Evolutionary conservation across 768 basidiomycete species (phyloP).

Genomic region (Punctularia strigosozonata): DNA sequence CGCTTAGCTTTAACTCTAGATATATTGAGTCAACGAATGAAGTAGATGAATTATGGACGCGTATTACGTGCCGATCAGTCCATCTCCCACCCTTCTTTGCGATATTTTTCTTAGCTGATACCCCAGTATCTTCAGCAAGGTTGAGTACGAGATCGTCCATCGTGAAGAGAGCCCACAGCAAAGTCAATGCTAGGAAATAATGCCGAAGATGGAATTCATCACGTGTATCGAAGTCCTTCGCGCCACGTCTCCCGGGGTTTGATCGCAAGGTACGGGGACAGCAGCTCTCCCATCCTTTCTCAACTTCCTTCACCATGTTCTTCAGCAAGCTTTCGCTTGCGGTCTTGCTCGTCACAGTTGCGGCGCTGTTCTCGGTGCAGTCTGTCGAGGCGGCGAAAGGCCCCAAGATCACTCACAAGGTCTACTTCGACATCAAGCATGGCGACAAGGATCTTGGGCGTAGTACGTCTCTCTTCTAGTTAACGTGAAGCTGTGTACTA

Average conservation of each 20-base stretch:
- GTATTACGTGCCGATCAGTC: slow-evolving; percentile 60
- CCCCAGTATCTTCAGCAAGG: slow-evolving; percentile 24
- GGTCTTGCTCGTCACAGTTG: slow-evolving; percentile 49
- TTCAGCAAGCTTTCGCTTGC: slow-evolving; percentile 52
- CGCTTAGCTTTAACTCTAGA: slow-evolving; percentile 67
- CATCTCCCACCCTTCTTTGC: slow-evolving; percentile 55
- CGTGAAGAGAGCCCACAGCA: not conserved
- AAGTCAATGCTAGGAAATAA: not conserved
- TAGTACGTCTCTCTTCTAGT: slow-evolving; percentile 29
- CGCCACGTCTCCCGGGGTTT: slow-evolving; percentile 13
- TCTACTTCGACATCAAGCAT: slow-evolving; percentile 92
- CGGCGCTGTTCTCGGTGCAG: slow-evolving; percentile 60
- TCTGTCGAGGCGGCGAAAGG: slow-evolving; percentile 63
- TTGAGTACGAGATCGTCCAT: slow-evolving; percentile 75
- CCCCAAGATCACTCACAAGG: slow-evolving; percentile 84
- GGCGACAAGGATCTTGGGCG: slow-evolving; percentile 81
- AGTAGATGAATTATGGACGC: slow-evolving; percentile 4
- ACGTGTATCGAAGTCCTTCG: not conserved
- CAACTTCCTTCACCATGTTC: slow-evolving; percentile 30
- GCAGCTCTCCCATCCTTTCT: slow-evolving; percentile 12
- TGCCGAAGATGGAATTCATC: not conserved
- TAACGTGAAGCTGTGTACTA: slow-evolving; percentile 5
- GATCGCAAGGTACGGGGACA: slow-evolving; percentile 1
- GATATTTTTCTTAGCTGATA: slow-evolving; percentile 14
- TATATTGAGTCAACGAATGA: slow-evolving; percentile 9